Evolutionary conservation across 2,329 filamentous ascomycete species (phyloP).

Genomic region (Hortaea werneckii): DNA sequence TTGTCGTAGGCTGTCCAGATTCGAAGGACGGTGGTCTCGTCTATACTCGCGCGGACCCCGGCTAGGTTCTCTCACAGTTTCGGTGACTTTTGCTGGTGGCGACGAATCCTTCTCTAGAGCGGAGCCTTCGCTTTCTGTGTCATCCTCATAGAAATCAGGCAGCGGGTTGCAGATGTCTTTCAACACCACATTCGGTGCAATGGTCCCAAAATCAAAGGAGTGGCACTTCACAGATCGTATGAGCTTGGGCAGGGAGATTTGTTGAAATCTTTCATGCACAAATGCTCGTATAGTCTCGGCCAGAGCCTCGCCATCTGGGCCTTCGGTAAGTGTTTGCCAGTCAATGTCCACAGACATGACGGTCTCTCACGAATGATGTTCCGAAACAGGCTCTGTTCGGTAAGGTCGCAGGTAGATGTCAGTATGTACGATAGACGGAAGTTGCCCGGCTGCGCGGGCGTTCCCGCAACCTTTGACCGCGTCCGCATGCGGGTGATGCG

Average conservation of each 20-base stretch:
- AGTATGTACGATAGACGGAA: too few relatives aligned
- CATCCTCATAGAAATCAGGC: conserved; percentile 79
- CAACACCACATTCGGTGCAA: conserved; percentile 75
- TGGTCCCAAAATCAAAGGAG: conserved; percentile 80
- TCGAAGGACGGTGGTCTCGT: neutral
- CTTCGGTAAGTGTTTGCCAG: conserved; percentile 85
- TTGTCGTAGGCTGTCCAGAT: conserved; percentile 2
- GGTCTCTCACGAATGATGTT: too few relatives aligned
- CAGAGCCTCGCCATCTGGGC: conserved; percentile 74
- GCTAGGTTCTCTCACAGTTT: conserved; percentile 1
- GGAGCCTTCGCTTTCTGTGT: conserved; percentile 46
- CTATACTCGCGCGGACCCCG: neutral
- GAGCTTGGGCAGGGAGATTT: conserved; percentile 82
- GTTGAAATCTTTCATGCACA: conserved; percentile 91
- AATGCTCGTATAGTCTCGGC: conserved; percentile 83
- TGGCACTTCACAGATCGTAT: conserved; percentile 94
- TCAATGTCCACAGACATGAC: conserved; percentile 94
- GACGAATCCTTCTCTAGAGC: conserved; percentile 24
- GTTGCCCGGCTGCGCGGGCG: too few relatives aligned
- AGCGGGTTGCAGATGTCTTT: conserved; percentile 96
- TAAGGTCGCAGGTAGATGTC: too few relatives aligned
- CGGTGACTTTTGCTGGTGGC: conserved; percentile 3
- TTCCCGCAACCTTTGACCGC: too few relatives aligned
- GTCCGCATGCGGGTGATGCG: too few relatives aligned
- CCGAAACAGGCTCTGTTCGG: too few relatives aligned